A percentile compares a stretch with the other conserved stretches of the same genome.
These are phyloP conservation scores for Polyplosphaeria fusca DNA, from an alignment of 495 filamentous ascomycete genomes.

Conservation along the genomic window DNA sequence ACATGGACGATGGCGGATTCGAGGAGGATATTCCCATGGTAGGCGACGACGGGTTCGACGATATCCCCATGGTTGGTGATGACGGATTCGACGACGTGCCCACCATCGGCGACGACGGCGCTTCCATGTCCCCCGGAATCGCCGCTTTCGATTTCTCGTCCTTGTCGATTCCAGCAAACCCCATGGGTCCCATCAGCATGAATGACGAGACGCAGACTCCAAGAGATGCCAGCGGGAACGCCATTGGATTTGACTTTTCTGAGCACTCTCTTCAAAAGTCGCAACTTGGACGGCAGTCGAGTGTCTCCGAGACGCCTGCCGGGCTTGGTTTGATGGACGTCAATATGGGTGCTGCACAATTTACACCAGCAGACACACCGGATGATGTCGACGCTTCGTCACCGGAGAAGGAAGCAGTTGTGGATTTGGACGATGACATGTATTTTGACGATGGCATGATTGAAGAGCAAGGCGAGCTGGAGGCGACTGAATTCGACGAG, in stretches of 20 bases:
- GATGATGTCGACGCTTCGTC: conserved; percentile 57
- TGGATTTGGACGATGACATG: conserved; percentile 37
- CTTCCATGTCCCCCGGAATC: conserved; percentile 30
- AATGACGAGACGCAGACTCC: conserved; percentile 21
- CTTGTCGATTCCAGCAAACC: conserved; percentile 6
- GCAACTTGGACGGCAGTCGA: conserved; percentile 2
- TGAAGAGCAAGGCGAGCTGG: conserved; percentile 27
- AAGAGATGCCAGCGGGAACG: conserved; percentile 20
- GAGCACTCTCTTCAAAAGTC: conserved; percentile 16
- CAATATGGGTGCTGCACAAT: conserved; percentile 1
- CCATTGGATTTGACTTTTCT: conserved; percentile 30
- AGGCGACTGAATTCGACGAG: conserved; percentile 36
- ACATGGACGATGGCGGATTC: conserved; percentile 36
- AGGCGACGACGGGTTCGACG: conserved; percentile 42
- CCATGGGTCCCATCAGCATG: conserved; percentile 23
- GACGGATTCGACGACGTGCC: conserved; percentile 51
- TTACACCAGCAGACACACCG: conserved; percentile 50
- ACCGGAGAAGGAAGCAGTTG: conserved; percentile 50
- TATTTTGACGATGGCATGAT: conserved; percentile 43
- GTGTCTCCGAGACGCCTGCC: neutral
- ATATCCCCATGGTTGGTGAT: conserved; percentile 35
- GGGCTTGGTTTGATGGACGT: conserved; percentile 28
- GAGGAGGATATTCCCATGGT: conserved; percentile 35
- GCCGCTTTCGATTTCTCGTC: conserved; percentile 30
- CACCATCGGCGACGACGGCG: too few species aligned